Conservation (phyloP, 208 protist genomes). For the Kentomonas sorsogonicus region DNA sequence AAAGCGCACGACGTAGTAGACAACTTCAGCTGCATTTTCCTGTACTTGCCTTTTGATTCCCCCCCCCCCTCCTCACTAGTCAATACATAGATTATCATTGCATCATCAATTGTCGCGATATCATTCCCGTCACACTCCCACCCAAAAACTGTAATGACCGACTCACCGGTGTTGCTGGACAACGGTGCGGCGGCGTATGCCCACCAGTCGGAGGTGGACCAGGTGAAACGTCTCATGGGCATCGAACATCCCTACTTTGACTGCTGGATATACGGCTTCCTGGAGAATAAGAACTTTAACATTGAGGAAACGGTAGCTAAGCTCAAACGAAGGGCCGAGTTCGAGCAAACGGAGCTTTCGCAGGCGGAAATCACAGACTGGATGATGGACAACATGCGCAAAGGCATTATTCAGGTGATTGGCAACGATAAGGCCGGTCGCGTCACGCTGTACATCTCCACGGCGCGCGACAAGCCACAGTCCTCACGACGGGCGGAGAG, state of each 20-base stretch:
- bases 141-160: slow-evolving; percentile 20
- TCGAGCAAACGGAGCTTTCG: slow-evolving; percentile 55
- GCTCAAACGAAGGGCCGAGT: slow-evolving; percentile 52
- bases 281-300: slow-evolving; percentile 85
- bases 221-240: slow-evolving; percentile 51
- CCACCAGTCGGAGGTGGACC: slow-evolving; percentile 56
- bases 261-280: slow-evolving; percentile 79
- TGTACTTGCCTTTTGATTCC: too few species aligned
- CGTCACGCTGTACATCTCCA: slow-evolving; percentile 53
- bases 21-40: too few species aligned
- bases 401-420: slow-evolving; percentile 72
- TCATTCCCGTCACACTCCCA: too few species aligned
- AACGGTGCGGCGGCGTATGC: slow-evolving; percentile 44
- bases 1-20: too few species aligned
- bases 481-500: slow-evolving; percentile 37
- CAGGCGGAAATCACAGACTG: slow-evolving; percentile 54
- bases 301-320: slow-evolving; percentile 65
- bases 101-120: too few species aligned
- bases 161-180: slow-evolving; percentile 34
- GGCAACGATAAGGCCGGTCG: slow-evolving; percentile 65
- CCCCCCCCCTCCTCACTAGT: too few species aligned
- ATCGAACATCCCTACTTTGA: slow-evolving; percentile 71
- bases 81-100: too few species aligned
- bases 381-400: slow-evolving; percentile 60
- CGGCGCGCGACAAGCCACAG: slow-evolving; percentile 40